Conservation (phyloP, 225 moss, liverwort and hornwort genomes). For the Thuidium tamariscinum region DNA sequence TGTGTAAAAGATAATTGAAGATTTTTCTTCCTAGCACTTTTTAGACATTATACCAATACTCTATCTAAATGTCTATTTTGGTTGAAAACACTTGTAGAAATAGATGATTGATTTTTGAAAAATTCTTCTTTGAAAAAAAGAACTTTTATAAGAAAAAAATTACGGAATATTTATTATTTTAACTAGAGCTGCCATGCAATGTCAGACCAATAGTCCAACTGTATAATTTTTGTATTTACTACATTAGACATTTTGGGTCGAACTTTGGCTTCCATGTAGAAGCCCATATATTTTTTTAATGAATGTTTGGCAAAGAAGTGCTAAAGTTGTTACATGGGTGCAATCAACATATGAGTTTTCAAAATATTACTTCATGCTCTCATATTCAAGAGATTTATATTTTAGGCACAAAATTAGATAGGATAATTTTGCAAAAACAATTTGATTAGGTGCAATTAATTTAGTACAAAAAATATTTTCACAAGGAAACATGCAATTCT, state of each 20-base stretch:
- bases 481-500: accelerated
- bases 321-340: accelerated
- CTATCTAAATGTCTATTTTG: accelerated
- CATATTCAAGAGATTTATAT: neutral
- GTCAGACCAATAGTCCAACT: too few relatives aligned
- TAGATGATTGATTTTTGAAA: neutral
- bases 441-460: neutral
- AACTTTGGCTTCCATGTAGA: too few relatives aligned
- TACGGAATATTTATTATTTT: neutral
- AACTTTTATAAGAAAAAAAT: neutral
- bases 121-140: neutral
- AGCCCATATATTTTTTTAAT: too few relatives aligned
- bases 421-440: neutral
- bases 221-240: too few relatives aligned
- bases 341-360: neutral
- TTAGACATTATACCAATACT: accelerated
- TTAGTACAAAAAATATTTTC: neutral
- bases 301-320: neutral
- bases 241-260: too few relatives aligned
- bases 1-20: too few relatives aligned
- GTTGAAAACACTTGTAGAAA: neutral
- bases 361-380: neutral
- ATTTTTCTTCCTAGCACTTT: neutral
- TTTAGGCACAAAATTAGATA: neutral
- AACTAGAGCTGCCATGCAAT: too few relatives aligned